Percentiles rank a stretch among this genome's conserved stretches.
These are phyloP conservation scores for Phytopythium helicoides DNA, from an alignment of 352 stramenopile species.

Conservation along the genomic window DNA sequence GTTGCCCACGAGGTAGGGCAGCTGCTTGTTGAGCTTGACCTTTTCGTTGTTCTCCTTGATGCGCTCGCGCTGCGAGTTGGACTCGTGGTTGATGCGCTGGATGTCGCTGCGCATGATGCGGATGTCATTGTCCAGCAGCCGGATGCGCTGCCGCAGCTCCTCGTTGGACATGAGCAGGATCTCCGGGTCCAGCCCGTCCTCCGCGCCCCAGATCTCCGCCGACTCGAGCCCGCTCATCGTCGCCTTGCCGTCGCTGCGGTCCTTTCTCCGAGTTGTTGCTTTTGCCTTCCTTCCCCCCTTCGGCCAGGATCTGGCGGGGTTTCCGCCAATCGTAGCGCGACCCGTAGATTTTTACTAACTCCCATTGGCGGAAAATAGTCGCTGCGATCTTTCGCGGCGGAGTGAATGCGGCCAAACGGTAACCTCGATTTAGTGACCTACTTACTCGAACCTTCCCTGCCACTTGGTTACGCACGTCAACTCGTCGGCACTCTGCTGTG, in stretches of 20 bases:
- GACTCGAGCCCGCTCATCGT: conserved; percentile 66
- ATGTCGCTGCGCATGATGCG: conserved; percentile 97
- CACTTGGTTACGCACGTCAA: conserved; percentile 54
- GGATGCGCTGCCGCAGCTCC: conserved; percentile 95
- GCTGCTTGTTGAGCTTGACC: conserved; percentile 99
- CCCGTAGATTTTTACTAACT: not conserved
- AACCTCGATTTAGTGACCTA: not conserved
- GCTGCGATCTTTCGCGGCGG: not conserved
- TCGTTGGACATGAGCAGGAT: conserved; percentile 95
- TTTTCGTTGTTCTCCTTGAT: conserved; percentile 99
- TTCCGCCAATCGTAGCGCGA: not conserved
- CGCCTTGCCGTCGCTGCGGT: not conserved
- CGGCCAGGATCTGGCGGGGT: not conserved
- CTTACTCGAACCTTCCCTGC: conserved; percentile 65
- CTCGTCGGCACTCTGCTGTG: too few species aligned
- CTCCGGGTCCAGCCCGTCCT: conserved; percentile 81
- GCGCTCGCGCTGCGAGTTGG: conserved; percentile 89
- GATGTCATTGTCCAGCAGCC: conserved; percentile 96
- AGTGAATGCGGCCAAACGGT: too few species aligned
- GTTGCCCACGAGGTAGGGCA: conserved; percentile 99
- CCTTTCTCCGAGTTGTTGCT: not conserved
- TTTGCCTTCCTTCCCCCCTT: too few species aligned
- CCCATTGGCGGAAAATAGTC: conserved; percentile 10
- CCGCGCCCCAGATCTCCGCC: conserved; percentile 56
- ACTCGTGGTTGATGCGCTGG: conserved; percentile 96